These are phyloP conservation scores for Alternaria rosae DNA, from an alignment of 2,329 filamentous ascomycete genomes.

Conservation along the genomic window DNA sequence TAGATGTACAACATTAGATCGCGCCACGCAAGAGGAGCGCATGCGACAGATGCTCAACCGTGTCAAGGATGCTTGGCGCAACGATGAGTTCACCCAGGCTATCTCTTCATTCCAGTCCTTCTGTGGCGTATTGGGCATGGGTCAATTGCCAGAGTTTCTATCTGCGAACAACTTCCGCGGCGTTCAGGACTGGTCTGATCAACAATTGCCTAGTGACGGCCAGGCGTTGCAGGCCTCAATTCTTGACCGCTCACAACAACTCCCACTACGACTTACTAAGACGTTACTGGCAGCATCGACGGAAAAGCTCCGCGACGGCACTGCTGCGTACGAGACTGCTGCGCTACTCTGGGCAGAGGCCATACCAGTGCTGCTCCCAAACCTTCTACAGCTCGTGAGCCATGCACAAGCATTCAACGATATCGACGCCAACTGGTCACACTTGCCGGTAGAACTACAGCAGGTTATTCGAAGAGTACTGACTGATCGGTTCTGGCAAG, in stretches of 20 bases:
- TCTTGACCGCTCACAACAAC: conserved; percentile 74
- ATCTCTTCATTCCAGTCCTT: conserved; percentile 81
- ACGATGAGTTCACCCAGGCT: conserved; percentile 70
- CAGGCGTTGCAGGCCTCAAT: conserved; percentile 79
- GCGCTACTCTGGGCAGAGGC: conserved; percentile 84
- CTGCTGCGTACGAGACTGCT: conserved; percentile 76
- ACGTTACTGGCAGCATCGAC: conserved; percentile 91
- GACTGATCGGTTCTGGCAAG: conserved; percentile 97
- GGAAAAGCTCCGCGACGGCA: conserved; percentile 81
- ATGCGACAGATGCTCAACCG: conserved; percentile 82
- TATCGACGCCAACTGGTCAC: conserved; percentile 76
- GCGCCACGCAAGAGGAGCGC: conserved; percentile 72
- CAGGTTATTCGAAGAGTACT: conserved; percentile 81
- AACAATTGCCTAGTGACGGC: conserved; percentile 79
- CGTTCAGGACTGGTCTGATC: conserved; percentile 81
- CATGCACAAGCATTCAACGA: conserved; percentile 94
- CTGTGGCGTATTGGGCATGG: conserved; percentile 78
- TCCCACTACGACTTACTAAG: conserved; percentile 88
- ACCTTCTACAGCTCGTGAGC: conserved; percentile 83
- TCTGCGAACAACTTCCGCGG: conserved; percentile 74
- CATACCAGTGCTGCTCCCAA: conserved; percentile 83
- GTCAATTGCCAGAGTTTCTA: conserved; percentile 82
- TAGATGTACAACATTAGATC: conserved; percentile 78
- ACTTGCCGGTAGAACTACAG: conserved; percentile 77
- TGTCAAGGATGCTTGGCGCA: conserved; percentile 80